A percentile compares a stretch with the other conserved stretches of the same genome.
These are phyloP conservation scores for Mycena alexandri DNA, from an alignment of 768 basidiomycete species.

Conservation along the genomic window DNA sequence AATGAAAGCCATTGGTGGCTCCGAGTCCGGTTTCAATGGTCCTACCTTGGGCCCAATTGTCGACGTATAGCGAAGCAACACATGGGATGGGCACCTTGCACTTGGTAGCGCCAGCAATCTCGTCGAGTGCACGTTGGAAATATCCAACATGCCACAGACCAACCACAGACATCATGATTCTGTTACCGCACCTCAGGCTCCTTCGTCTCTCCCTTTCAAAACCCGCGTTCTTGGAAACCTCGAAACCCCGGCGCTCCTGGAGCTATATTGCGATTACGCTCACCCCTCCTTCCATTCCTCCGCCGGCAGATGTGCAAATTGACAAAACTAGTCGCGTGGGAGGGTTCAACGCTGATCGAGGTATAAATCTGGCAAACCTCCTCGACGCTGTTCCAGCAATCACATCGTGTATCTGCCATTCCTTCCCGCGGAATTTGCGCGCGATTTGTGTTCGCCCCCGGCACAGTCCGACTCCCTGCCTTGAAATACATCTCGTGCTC, in stretches of 20 bases:
- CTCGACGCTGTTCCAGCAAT: conserved; percentile 10
- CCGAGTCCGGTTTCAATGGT: too few relatives aligned
- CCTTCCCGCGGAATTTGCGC: background rate
- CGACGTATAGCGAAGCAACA: too few relatives aligned
- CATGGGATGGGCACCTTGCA: too few relatives aligned
- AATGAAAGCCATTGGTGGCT: too few relatives aligned
- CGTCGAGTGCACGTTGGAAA: too few relatives aligned
- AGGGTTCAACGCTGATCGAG: too few relatives aligned
- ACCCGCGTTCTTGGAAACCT: background rate
- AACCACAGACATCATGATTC: too few relatives aligned
- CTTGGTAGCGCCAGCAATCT: too few relatives aligned
- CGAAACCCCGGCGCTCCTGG: conserved; percentile 17
- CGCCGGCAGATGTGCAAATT: background rate
- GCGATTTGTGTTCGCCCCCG: background rate
- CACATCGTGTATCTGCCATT: background rate
- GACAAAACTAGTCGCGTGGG: background rate
- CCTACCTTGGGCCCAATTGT: too few relatives aligned
- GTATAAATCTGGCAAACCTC: background rate
- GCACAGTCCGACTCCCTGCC: background rate
- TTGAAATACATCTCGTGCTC: background rate
- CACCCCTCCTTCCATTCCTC: background rate
- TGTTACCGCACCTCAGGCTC: background rate
- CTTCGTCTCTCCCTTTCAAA: conserved; percentile 16
- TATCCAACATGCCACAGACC: too few relatives aligned
- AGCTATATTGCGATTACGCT: conserved; percentile 1